Evolutionary conservation across 441 rosid genomes (phyloP).

Genomic region (Populus hybrid): DNA sequence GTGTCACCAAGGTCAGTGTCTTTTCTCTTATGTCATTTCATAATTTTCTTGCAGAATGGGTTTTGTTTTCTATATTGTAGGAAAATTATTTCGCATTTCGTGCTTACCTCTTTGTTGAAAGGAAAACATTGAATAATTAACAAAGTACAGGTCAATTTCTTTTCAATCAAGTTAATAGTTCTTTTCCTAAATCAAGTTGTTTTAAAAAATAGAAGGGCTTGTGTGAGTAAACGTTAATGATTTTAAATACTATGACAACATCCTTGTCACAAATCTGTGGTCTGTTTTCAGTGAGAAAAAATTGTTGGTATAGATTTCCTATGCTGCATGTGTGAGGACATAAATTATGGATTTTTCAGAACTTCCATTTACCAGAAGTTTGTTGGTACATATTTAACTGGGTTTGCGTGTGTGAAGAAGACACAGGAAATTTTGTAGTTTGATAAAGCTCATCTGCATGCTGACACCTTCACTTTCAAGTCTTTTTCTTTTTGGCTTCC

Average conservation of each 20-base stretch:
- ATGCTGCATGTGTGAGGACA: not conserved
- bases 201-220: not conserved
- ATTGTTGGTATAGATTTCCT: not conserved
- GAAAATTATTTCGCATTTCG: not conserved
- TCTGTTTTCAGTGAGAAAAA: not conserved
- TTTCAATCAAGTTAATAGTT: not conserved
- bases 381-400: not conserved
- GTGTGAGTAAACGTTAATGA: no score
- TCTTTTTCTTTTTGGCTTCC: not conserved
- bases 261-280: not conserved
- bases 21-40: constrained; percentile 5
- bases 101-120: constrained; percentile 8
- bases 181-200: not conserved
- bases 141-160: not conserved
- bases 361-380: not conserved
- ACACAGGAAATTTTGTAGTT: not conserved
- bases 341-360: not conserved
- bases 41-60: constrained; percentile 9
- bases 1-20: constrained; percentile 78
- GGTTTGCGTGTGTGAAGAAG: not conserved
- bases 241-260: not conserved
- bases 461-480: not conserved
- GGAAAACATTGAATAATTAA: not conserved
- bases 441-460: not conserved
- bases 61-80: not conserved